Conservation (phyloP, 2,329 filamentous ascomycete genomes). For the Aspergillus awamori region DNA sequence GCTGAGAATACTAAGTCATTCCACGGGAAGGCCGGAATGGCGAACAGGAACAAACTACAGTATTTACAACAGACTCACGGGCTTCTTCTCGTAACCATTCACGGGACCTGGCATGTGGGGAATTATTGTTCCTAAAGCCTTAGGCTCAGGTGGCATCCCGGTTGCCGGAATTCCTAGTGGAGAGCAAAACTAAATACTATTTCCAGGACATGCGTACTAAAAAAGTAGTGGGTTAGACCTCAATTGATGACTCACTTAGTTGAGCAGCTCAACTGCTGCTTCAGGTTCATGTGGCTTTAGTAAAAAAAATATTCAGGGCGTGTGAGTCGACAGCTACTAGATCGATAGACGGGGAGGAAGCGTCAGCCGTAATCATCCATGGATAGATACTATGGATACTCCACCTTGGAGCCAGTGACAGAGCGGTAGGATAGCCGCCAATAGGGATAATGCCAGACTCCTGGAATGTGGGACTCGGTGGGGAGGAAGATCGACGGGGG, state of each 20-base stretch:
- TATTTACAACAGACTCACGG: not conserved
- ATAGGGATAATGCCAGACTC: conserved; percentile 19
- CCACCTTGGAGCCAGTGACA: not conserved
- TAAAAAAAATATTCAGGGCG: not conserved
- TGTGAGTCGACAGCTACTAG: not conserved
- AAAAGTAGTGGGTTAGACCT: too few species aligned
- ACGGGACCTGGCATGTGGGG: conserved; percentile 17
- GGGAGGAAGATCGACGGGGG: conserved; percentile 1
- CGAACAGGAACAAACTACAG: not conserved
- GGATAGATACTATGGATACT: not conserved
- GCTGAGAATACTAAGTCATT: not conserved
- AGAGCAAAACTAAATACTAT: not conserved
- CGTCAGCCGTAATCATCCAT: not conserved
- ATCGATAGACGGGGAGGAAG: not conserved
- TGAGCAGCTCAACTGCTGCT: not conserved
- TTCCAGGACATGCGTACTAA: not conserved
- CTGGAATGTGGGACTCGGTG: conserved; percentile 14
- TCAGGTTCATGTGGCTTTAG: not conserved
- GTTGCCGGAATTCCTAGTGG: conserved; percentile 20
- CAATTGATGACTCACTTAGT: not conserved
- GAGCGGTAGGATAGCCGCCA: conserved; percentile 12
- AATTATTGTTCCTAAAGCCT: conserved; percentile 12
- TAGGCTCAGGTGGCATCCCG: conserved; percentile 18
- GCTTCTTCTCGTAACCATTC: not conserved
- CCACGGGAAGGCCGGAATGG: not conserved